phyloP scores from a whole-genome alignment of 2,329 filamentous ascomycete genomes.

The Niveomyces coronatus region DNA sequence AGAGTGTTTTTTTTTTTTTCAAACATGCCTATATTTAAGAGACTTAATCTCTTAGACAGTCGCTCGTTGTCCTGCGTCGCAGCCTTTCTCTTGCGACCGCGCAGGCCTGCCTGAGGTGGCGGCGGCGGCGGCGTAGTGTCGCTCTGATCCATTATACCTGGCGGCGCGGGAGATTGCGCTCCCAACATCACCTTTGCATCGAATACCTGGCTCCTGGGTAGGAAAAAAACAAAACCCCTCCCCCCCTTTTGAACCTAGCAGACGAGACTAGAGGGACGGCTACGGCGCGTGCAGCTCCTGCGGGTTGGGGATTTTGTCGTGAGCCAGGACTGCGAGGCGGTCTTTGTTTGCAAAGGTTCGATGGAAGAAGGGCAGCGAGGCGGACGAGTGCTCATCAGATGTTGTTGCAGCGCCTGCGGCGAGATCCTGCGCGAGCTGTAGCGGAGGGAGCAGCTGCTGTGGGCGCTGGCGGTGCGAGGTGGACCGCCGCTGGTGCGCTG shows the following conservation, averaged over 20 bases:
- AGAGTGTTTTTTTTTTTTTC: too few species aligned
- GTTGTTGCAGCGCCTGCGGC: too few species aligned
- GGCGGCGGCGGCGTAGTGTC: too few species aligned
- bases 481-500: too few species aligned
- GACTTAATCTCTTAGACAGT: constrained; percentile 72
- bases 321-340: not conserved
- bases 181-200: constrained; percentile 12
- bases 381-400: constrained; percentile 3
- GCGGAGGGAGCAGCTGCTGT: too few species aligned
- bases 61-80: constrained; percentile 56
- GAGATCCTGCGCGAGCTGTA: too few species aligned
- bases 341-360: not conserved
- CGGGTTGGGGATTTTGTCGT: too few species aligned
- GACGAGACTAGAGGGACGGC: too few species aligned
- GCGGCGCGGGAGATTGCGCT: constrained; percentile 11
- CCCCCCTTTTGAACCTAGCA: too few species aligned
- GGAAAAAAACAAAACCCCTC: not conserved
- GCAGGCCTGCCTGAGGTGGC: constrained; percentile 11
- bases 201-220: constrained; percentile 4
- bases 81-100: constrained; percentile 47
- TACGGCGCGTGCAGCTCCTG: too few species aligned
- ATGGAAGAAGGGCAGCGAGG: too few species aligned
- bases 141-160: constrained; percentile 7
- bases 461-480: too few species aligned
- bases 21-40: constrained; percentile 66